Conservation (phyloP, 441 rosid genomes). For the Populus trichocarpa region DNA sequence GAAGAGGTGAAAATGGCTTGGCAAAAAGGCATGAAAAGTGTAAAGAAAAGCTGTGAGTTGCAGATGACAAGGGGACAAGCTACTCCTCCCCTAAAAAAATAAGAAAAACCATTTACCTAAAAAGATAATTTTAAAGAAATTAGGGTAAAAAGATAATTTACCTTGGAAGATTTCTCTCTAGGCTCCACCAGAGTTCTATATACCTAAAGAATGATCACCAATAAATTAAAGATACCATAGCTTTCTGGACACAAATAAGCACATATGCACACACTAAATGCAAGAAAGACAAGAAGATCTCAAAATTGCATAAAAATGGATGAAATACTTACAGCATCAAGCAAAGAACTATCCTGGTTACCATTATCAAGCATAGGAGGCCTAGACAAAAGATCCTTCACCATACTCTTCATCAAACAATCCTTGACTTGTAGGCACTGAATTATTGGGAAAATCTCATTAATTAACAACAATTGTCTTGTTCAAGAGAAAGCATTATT, state of each 20-base stretch:
- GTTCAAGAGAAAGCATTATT: too few relatives aligned
- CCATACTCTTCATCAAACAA: constrained; percentile 55
- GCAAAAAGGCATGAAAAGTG: too few relatives aligned
- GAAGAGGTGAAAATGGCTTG: too few relatives aligned
- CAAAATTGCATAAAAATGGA: background rate
- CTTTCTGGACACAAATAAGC: background rate
- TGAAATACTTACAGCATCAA: constrained; percentile 38
- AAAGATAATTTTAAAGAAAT: background rate
- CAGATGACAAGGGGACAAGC: too few relatives aligned
- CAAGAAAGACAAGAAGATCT: background rate
- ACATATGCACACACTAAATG: constrained; percentile 1
- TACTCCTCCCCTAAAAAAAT: too few relatives aligned
- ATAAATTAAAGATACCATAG: background rate
- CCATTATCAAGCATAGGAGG: constrained; percentile 67
- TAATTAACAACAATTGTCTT: too few relatives aligned
- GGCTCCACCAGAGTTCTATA: constrained; percentile 53
- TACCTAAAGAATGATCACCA: constrained; percentile 36
- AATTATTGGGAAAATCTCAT: too few relatives aligned
- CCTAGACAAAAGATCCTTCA: constrained; percentile 68
- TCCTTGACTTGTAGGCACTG: too few relatives aligned
- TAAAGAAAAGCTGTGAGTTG: too few relatives aligned
- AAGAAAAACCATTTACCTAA: too few relatives aligned
- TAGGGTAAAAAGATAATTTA: constrained; percentile 7
- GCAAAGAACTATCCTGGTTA: constrained; percentile 23
- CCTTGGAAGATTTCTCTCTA: constrained; percentile 59